Evolutionary conservation across 805 yeast genomes (phyloP).

Genomic region (Barnettozyma californica): DNA sequence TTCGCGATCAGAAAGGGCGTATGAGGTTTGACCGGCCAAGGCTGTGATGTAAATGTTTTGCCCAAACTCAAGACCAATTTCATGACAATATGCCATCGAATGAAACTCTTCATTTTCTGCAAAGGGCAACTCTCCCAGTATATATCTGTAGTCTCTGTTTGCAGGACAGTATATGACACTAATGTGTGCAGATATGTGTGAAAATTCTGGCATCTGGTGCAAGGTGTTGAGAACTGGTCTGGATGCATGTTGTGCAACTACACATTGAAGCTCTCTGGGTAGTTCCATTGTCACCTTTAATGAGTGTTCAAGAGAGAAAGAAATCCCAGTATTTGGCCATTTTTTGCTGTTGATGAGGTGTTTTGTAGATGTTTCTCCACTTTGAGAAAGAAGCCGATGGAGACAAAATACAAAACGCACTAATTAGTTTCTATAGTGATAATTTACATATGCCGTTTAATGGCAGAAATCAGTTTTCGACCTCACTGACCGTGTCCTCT

Average conservation of each 20-base stretch:
- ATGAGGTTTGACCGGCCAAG: background rate
- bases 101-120: background rate
- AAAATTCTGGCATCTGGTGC: background rate
- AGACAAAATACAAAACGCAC: background rate
- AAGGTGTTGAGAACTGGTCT: background rate
- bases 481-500: slow-evolving; percentile 12
- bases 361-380: background rate
- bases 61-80: background rate
- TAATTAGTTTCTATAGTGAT: background rate
- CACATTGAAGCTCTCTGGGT: background rate
- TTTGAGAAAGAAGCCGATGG: background rate
- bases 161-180: background rate
- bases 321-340: no score
- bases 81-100: background rate
- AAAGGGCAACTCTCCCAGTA: background rate
- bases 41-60: background rate
- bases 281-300: background rate
- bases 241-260: background rate
- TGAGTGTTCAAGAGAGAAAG: background rate
- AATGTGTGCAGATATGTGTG: background rate
- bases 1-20: background rate
- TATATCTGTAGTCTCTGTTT: background rate
- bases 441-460: background rate
- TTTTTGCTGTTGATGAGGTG: background rate
- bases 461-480: slow-evolving; percentile 32